Percentiles rank a stretch among this genome's conserved stretches.
These are phyloP conservation scores for Aschersonia sp. DNA, from an alignment of 2,329 filamentous ascomycete genomes.

Conservation along the genomic window DNA sequence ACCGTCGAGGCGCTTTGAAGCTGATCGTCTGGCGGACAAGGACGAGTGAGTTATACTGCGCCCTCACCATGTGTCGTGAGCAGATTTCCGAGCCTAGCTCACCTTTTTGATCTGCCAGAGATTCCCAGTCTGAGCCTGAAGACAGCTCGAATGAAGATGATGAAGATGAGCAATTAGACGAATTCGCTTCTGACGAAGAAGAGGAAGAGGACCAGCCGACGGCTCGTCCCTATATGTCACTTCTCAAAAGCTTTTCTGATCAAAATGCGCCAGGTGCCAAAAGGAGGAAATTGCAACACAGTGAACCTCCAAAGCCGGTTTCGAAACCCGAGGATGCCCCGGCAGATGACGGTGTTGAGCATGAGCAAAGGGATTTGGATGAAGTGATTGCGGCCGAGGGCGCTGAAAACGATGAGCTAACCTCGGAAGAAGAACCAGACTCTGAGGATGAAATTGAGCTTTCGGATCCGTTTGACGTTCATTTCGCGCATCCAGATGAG, in stretches of 20 bases:
- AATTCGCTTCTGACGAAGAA: conserved; percentile 28
- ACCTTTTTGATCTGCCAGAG: conserved; percentile 1
- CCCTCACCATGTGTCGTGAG: background rate
- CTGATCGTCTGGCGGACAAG: conserved; percentile 19
- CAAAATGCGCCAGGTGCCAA: conserved; percentile 33
- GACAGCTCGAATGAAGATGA: conserved; percentile 12
- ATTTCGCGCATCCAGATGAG: conserved; percentile 60
- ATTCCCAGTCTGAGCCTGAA: conserved; percentile 5
- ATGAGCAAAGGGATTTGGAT: conserved; percentile 12
- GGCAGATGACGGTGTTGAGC: conserved; percentile 24
- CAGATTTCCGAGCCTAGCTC: background rate
- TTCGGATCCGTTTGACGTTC: conserved; percentile 63
- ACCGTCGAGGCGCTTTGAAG: conserved; percentile 21
- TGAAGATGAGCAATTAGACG: conserved; percentile 22
- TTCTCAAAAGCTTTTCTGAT: conserved; percentile 42
- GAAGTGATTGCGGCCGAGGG: conserved; percentile 10
- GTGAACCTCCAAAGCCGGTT: conserved; percentile 8
- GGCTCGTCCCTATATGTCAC: conserved; percentile 37
- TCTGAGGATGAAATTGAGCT: conserved; percentile 38
- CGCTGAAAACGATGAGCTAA: conserved; percentile 4
- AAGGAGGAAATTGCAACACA: conserved; percentile 39
- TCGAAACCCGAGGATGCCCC: conserved; percentile 2
- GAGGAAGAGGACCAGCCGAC: conserved; percentile 25
- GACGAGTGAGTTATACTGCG: conserved; percentile 16
- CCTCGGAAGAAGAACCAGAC: conserved; percentile 13